Evolutionary conservation across 441 rosid genomes (phyloP).

Genomic region (Eruca vesicaria): DNA sequence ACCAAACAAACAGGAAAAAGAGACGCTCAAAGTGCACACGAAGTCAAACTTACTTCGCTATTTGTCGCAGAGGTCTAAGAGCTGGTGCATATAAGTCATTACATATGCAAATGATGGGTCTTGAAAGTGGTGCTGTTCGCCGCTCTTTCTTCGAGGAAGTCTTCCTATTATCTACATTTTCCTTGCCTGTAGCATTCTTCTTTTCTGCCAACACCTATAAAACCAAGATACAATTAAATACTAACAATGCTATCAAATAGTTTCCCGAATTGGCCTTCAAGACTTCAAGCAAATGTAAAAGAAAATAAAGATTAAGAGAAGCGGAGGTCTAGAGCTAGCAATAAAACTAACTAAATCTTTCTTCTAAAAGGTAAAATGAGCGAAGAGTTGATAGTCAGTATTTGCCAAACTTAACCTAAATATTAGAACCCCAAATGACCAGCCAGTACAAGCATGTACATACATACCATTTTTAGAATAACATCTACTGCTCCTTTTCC

Average conservation of each 20-base stretch:
- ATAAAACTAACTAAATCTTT: not conserved
- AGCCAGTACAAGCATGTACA: constrained; percentile 9
- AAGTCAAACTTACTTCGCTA: constrained; percentile 79
- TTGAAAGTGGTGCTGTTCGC: constrained; percentile 59
- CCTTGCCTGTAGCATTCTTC: constrained; percentile 61
- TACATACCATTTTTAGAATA: constrained; percentile 86
- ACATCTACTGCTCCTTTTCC: constrained; percentile 99
- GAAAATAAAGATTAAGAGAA: not conserved
- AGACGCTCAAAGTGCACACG: constrained; percentile 9
- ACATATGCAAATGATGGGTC: constrained; percentile 98
- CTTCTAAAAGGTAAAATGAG: not conserved
- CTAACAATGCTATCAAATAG: not conserved
- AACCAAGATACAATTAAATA: constrained; percentile 14
- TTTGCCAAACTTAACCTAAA: constrained; percentile 12
- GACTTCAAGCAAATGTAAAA: not conserved
- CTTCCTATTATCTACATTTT: constrained; percentile 53
- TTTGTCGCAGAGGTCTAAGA: constrained; percentile 88
- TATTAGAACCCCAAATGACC: not conserved
- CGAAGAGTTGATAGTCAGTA: constrained; percentile 11
- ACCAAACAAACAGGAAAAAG: not conserved
- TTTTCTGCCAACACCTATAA: constrained; percentile 74
- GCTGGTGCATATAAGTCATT: constrained; percentile 96
- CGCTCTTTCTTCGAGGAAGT: constrained; percentile 58
- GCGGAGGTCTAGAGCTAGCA: constrained; percentile 4
- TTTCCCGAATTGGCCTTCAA: constrained; percentile 1